Evolutionary conservation across 2,329 filamentous ascomycete species (phyloP).

Genomic region (Ophiognomonia clavigignenti-juglandacearum): DNA sequence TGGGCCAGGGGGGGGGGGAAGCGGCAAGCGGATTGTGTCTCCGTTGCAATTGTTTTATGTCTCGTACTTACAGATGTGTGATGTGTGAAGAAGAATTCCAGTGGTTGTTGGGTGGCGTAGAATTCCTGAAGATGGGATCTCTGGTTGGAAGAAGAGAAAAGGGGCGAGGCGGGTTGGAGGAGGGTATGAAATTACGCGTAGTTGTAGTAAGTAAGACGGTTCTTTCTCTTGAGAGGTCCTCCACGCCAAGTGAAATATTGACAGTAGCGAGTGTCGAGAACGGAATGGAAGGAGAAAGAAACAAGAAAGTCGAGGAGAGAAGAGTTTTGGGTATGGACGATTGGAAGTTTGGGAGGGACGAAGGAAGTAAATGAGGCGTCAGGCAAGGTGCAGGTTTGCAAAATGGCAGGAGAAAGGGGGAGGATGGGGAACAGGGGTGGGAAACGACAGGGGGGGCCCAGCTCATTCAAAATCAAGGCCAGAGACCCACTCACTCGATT

Average conservation of each 20-base stretch:
- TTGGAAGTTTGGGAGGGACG: slow-evolving; percentile 3
- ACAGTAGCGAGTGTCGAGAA: slow-evolving; percentile 18
- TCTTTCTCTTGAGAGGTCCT: slow-evolving; percentile 10
- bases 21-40: no score
- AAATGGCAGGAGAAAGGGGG: slow-evolving; percentile 5
- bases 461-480: slow-evolving; percentile 10
- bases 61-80: slow-evolving; percentile 14
- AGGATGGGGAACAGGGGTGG: slow-evolving; percentile 1
- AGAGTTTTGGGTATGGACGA: not conserved
- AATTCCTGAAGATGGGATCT: slow-evolving; percentile 14
- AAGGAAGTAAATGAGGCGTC: slow-evolving; percentile 4
- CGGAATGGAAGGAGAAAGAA: slow-evolving; percentile 7
- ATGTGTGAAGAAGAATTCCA: slow-evolving; percentile 14
- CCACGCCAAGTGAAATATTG: slow-evolving; percentile 11
- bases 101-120: slow-evolving; percentile 7
- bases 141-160: slow-evolving; percentile 6
- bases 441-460: slow-evolving; percentile 3
- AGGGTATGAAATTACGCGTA: slow-evolving; percentile 10
- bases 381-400: not conserved
- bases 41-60: no score
- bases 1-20: no score
- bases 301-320: slow-evolving; percentile 1
- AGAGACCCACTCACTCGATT: not conserved
- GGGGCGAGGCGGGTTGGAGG: slow-evolving; percentile 1
- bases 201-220: not conserved